Evolutionary conservation across 768 basidiomycete species (phyloP).

Genomic region (Kwoniella heveanensis): DNA sequence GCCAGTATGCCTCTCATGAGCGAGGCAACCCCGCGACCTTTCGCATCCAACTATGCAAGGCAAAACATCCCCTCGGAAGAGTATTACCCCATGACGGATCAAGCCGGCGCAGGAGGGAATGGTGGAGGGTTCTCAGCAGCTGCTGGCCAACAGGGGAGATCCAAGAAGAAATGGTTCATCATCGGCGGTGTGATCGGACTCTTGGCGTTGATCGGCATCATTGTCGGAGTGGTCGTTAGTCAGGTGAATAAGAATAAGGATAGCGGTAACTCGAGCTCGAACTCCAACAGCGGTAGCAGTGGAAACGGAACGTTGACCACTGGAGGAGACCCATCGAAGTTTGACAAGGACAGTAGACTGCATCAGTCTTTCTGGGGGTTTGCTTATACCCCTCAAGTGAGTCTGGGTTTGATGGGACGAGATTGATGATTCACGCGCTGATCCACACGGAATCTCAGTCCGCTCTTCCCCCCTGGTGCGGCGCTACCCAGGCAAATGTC

Average conservation of each 20-base stretch:
- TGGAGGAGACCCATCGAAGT: constrained; percentile 74
- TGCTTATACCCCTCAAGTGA: constrained; percentile 73
- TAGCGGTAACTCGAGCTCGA: constrained; percentile 16
- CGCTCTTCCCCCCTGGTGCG: constrained; percentile 41
- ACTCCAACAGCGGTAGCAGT: constrained; percentile 30
- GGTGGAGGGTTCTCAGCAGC: constrained; percentile 5
- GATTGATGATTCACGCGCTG: too few species aligned
- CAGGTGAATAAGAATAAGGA: constrained; percentile 59
- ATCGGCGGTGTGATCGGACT: constrained; percentile 62
- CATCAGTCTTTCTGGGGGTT: constrained; percentile 79
- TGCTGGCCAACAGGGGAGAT: constrained; percentile 1
- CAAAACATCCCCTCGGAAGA: constrained; percentile 42
- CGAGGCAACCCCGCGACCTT: constrained; percentile 10
- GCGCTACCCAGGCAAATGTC: constrained; percentile 48
- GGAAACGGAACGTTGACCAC: constrained; percentile 54
- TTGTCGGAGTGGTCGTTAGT: constrained; percentile 68
- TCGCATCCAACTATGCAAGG: constrained; percentile 28
- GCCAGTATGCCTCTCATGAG: constrained; percentile 6
- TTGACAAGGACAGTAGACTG: constrained; percentile 69
- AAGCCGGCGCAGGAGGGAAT: constrained; percentile 2
- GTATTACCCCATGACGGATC: constrained; percentile 28
- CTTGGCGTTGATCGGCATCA: constrained; percentile 61
- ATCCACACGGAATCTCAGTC: too few species aligned
- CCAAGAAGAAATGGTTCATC: constrained; percentile 49
- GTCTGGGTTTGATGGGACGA: too few species aligned